These are phyloP conservation scores for Arthrinium puccinioides DNA, from an alignment of 2,329 filamentous ascomycete species.

Conservation along the genomic window DNA sequence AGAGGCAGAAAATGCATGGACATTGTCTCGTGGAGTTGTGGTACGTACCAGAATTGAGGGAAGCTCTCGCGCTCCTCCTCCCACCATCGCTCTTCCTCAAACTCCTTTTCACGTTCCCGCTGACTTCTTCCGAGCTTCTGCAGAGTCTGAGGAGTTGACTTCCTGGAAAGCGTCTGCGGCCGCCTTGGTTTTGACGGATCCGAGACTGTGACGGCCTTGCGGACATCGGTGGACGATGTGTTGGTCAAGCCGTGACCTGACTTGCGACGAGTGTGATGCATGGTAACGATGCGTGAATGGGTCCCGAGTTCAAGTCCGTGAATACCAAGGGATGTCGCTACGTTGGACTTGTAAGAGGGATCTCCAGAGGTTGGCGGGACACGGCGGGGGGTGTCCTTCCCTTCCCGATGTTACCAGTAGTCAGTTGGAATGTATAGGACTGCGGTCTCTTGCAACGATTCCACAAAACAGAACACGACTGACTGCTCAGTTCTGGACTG, in stretches of 20 bases:
- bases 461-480: no score
- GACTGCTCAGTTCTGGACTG: no score
- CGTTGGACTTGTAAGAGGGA: constrained; percentile 4
- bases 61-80: constrained; percentile 57
- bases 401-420: not conserved
- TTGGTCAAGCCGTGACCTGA: constrained; percentile 47
- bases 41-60: constrained; percentile 56
- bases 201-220: constrained; percentile 38
- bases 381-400: not conserved
- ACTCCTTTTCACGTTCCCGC: constrained; percentile 43
- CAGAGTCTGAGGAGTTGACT: constrained; percentile 28
- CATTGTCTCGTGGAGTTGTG: constrained; percentile 7
- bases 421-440: not conserved
- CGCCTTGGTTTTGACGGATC: constrained; percentile 42
- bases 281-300: constrained; percentile 23
- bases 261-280: constrained; percentile 52
- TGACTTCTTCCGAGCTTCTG: constrained; percentile 45
- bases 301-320: constrained; percentile 8
- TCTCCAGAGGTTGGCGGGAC: not conserved
- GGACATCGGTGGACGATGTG: constrained; percentile 47
- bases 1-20: no score
- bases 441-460: no score
- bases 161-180: constrained; percentile 36
- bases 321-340: constrained; percentile 11
- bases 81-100: constrained; percentile 40